Evolutionary conservation across 2,329 filamentous ascomycete genomes (phyloP).

Genomic region (Penicillium palitans): DNA sequence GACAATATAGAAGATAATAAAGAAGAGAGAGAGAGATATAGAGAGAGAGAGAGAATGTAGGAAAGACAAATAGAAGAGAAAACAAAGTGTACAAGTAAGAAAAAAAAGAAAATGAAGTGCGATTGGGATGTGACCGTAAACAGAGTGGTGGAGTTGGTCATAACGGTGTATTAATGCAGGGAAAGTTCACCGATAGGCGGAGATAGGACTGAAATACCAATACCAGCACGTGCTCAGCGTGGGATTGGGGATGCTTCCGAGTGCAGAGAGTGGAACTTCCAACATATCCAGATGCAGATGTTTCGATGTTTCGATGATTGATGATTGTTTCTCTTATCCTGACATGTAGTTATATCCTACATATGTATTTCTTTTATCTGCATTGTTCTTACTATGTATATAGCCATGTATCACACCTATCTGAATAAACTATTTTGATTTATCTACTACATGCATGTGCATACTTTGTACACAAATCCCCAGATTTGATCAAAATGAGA

Average conservation of each 20-base stretch:
- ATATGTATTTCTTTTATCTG: not conserved
- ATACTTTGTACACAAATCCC: not conserved
- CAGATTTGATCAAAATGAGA: not conserved
- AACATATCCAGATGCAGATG: slow-evolving; percentile 2
- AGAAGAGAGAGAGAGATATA: not conserved
- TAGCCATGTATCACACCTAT: not conserved
- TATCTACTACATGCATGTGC: not conserved
- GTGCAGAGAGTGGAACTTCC: slow-evolving; percentile 17
- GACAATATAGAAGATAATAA: not conserved
- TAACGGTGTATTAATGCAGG: slow-evolving; percentile 16
- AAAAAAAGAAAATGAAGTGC: slow-evolving; percentile 17
- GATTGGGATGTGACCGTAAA: slow-evolving; percentile 27
- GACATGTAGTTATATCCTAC: not conserved
- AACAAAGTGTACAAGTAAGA: slow-evolving; percentile 9
- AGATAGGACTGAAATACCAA: slow-evolving; percentile 15
- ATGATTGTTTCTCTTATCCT: not conserved
- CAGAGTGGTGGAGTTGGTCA: slow-evolving; percentile 24
- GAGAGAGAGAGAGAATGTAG: slow-evolving; percentile 14
- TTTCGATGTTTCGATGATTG: not conserved
- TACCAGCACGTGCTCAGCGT: slow-evolving; percentile 23
- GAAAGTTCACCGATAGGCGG: not conserved
- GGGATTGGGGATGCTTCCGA: slow-evolving; percentile 28
- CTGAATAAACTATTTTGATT: not conserved
- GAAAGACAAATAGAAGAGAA: slow-evolving; percentile 8
- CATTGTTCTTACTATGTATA: not conserved